Evolutionary conservation across 2,329 filamentous ascomycete genomes (phyloP), one percentile per base, ranked within the genome.

Genomic region (Monosporascus sp.): DNA sequence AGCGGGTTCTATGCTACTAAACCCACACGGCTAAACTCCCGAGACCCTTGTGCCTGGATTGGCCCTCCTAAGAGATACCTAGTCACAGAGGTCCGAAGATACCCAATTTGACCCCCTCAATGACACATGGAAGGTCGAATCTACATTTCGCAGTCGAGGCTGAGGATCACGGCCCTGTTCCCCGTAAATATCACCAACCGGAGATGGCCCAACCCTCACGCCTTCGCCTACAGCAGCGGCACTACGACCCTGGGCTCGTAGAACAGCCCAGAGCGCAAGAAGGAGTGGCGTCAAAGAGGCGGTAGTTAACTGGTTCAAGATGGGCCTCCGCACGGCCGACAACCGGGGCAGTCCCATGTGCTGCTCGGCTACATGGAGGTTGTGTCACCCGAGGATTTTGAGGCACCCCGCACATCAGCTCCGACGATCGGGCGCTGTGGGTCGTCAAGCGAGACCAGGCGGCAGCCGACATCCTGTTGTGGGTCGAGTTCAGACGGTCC

Each of bases 281-380:
- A 31, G 27, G 27, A 5, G 27, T 34, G 31, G 2, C 2, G 31
- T 91, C 5, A 66, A 76, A 24, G 80, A 84, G 2, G 82, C 85
- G 0, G 86, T 96, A 0, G 81, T 96, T 0, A 89, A 96, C 70
- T 96, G 91, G 91, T 96, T 93, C 75, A 95, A 94, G 71, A 84
- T 82, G 63, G 92, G 96, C 67, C 71, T 96, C 49, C 80, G 91
- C 3, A 76, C 80, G 2, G 69, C 72, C 0, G 92, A 97, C 67
- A 96, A 96, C 66, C 86, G 81, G 8, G 82, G 82, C 0, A 69
- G 96, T 24, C 78, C 80, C 36, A 70, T 84, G 31, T 34, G 11
- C 9, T 34, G 11, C 31, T 34, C 31, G 9, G 31, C 31, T 31
- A 14, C 3, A 5, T 14, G 2, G 31, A 34, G 67, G 78, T 96